phyloP scores from a whole-genome alignment of 768 basidiomycete species.

The Amanita subjunquillea region DNA sequence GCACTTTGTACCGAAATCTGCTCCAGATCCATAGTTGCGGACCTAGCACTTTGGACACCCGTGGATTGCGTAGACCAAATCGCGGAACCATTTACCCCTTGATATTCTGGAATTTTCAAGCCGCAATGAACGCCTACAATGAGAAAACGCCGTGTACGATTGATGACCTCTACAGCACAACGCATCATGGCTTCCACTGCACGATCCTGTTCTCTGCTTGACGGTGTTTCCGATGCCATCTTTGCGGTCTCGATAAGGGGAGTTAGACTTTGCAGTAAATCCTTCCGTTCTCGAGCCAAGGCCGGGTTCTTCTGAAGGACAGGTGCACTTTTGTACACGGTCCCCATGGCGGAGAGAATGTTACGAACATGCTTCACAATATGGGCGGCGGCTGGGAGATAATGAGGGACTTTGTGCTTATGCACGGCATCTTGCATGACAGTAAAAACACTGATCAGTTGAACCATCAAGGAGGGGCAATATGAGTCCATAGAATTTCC shows the following conservation, averaged over 20 bases:
- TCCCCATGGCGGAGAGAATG: slow-evolving; percentile 75
- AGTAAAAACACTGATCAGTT: slow-evolving; percentile 76
- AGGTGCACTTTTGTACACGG: slow-evolving; percentile 72
- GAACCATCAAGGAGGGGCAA: slow-evolving; percentile 72
- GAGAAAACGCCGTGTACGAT: slow-evolving; percentile 72
- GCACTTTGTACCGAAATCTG: slow-evolving; percentile 25
- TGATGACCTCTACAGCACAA: slow-evolving; percentile 72
- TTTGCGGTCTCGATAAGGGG: slow-evolving; percentile 75
- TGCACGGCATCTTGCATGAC: slow-evolving; percentile 80
- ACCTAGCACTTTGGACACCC: background rate
- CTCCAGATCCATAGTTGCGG: slow-evolving; percentile 8
- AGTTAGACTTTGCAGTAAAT: slow-evolving; percentile 72
- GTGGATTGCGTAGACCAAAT: slow-evolving; percentile 17
- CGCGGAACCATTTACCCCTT: slow-evolving; percentile 20
- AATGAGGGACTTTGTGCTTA: slow-evolving; percentile 69
- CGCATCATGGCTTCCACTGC: slow-evolving; percentile 75
- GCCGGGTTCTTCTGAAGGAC: slow-evolving; percentile 55
- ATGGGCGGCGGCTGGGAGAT: slow-evolving; percentile 89
- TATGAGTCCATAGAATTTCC: slow-evolving; percentile 43
- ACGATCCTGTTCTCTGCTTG: slow-evolving; percentile 35
- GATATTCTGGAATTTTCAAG: slow-evolving; percentile 49
- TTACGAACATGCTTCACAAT: slow-evolving; percentile 91
- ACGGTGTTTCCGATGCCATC: slow-evolving; percentile 43
- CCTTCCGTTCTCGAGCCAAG: slow-evolving; percentile 71
- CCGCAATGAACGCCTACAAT: slow-evolving; percentile 68